Evolutionary conservation across 805 yeast species (phyloP).

Genomic region (Metschnikowia anglica): DNA sequence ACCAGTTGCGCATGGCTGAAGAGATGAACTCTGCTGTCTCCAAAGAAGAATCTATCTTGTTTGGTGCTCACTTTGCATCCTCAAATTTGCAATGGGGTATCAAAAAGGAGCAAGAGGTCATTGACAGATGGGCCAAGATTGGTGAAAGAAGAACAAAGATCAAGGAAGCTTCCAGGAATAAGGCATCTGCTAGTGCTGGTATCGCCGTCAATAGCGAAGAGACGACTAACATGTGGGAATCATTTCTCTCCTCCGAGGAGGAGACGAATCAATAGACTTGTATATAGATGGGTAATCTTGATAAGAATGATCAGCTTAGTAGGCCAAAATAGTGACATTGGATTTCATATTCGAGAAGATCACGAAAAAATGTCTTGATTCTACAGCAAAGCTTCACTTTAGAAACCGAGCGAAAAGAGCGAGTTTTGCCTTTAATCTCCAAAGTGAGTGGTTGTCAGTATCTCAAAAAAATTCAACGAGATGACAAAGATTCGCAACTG

Average conservation of each 20-base stretch:
- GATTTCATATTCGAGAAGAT: neutral
- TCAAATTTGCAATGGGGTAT: slow-evolving; percentile 67
- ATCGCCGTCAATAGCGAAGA: slow-evolving; percentile 20
- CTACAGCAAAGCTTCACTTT: too few species aligned
- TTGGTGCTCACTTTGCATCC: slow-evolving; percentile 70
- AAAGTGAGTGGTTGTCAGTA: too few species aligned
- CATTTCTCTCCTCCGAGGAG: slow-evolving; percentile 21
- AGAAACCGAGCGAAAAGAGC: too few species aligned
- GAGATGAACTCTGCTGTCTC: slow-evolving; percentile 73
- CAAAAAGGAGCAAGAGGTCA: slow-evolving; percentile 64
- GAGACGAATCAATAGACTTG: slow-evolving; percentile 13
- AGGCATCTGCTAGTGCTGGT: slow-evolving; percentile 21
- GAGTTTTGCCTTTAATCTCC: too few species aligned
- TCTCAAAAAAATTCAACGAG: too few species aligned
- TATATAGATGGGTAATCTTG: slow-evolving; percentile 9
- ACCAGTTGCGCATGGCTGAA: slow-evolving; percentile 78
- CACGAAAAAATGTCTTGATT: too few species aligned
- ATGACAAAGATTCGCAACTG: too few species aligned
- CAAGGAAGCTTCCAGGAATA: slow-evolving; percentile 44
- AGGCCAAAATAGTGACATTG: neutral
- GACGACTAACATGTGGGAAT: slow-evolving; percentile 26
- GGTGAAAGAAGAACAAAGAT: slow-evolving; percentile 66
- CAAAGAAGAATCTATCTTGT: slow-evolving; percentile 82
- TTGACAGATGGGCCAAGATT: slow-evolving; percentile 70
- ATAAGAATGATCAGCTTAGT: neutral